These are phyloP conservation scores for Cetradonia linearis DNA, from an alignment of 495 filamentous ascomycete genomes.

Conservation along the genomic window DNA sequence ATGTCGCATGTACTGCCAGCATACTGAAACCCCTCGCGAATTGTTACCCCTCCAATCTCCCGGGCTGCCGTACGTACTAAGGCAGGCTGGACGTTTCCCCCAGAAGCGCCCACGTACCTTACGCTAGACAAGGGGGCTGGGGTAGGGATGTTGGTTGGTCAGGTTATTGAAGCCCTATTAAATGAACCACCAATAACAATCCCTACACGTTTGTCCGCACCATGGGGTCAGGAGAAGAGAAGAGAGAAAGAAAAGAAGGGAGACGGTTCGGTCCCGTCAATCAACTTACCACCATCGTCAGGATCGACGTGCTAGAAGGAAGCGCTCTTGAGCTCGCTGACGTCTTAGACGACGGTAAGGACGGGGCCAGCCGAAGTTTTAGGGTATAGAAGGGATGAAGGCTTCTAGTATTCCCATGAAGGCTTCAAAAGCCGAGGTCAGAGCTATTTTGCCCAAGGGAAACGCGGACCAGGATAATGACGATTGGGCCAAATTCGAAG, in stretches of 20 bases:
- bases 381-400: no score
- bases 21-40: neutral
- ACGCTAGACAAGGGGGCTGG: neutral
- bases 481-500: conserved; percentile 1
- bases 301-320: no score
- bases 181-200: neutral
- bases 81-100: conserved; percentile 1
- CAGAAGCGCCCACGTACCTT: neutral
- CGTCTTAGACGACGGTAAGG: no score
- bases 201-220: neutral
- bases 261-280: no score
- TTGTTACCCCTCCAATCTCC: neutral
- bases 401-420: conserved; percentile 1
- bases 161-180: neutral
- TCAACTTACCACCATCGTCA: no score
- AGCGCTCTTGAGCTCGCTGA: no score
- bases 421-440: conserved; percentile 10
- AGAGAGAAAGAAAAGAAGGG: neutral
- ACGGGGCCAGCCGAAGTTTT: no score
- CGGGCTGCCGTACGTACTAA: neutral
- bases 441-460: neutral
- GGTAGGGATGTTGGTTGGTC: conserved; percentile 1
- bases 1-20: neutral
- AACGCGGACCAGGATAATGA: conserved; percentile 3
- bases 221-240: conserved; percentile 2